Evolutionary conservation across 2,329 filamentous ascomycete species (phyloP).

Genomic region (Penicillium sp.): DNA sequence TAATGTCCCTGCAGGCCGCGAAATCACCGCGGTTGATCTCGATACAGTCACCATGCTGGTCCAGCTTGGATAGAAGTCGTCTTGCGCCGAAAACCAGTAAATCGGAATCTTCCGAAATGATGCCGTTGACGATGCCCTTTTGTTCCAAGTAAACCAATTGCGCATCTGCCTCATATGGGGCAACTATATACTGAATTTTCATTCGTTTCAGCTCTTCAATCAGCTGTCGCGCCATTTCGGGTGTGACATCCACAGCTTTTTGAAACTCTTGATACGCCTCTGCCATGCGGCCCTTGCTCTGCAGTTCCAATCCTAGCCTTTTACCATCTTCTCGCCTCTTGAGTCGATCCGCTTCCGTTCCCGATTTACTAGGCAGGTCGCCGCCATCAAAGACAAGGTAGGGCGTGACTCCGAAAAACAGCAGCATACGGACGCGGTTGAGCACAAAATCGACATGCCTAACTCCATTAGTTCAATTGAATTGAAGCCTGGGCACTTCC

Average conservation of each 20-base stretch:
- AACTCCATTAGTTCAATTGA: slow-evolving; percentile 19
- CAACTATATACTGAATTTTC: slow-evolving; percentile 81
- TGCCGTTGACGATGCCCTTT: slow-evolving; percentile 76
- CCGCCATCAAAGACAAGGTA: slow-evolving; percentile 97
- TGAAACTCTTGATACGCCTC: slow-evolving; percentile 85
- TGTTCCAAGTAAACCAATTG: slow-evolving; percentile 92
- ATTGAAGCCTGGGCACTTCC: background rate
- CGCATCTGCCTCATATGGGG: slow-evolving; percentile 96
- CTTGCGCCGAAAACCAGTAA: slow-evolving; percentile 92
- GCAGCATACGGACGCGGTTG: slow-evolving; percentile 86
- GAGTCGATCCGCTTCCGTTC: slow-evolving; percentile 75
- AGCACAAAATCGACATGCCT: slow-evolving; percentile 90
- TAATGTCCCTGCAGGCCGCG: slow-evolving; percentile 80
- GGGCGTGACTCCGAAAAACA: slow-evolving; percentile 88
- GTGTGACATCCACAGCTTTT: slow-evolving; percentile 92
- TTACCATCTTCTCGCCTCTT: slow-evolving; percentile 73
- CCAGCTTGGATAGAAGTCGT: slow-evolving; percentile 85
- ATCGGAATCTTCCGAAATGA: slow-evolving; percentile 95
- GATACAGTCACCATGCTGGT: slow-evolving; percentile 87
- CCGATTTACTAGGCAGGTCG: slow-evolving; percentile 86
- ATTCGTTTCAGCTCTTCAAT: slow-evolving; percentile 87
- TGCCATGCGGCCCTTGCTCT: slow-evolving; percentile 73
- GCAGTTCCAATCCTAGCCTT: slow-evolving; percentile 69
- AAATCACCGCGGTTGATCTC: slow-evolving; percentile 90
- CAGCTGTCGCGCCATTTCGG: slow-evolving; percentile 85